Evolutionary conservation across 495 filamentous ascomycete genomes (phyloP), one percentile per base, ranked within the genome.

Genomic region (Podospora australis): DNA sequence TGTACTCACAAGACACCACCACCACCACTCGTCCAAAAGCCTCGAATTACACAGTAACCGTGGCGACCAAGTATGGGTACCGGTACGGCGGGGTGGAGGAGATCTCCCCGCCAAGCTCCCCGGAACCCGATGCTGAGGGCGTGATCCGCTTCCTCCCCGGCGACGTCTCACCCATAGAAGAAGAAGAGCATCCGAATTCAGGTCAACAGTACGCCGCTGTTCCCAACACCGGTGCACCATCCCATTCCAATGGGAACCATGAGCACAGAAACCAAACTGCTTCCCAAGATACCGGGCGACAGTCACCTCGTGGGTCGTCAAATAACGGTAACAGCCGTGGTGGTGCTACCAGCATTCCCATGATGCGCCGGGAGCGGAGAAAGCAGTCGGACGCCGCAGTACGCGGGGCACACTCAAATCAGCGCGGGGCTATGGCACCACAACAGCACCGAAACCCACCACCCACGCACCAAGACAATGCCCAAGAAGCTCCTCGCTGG

Each of bases 111-210:
- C 71, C 71, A 8, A 74, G 71, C 63, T 74, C 71, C 34, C 70
- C 71, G 28, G 71, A 73, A 58, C 60, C 56, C 1, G 58, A 59
- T 16, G 54, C 53, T 22, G 34, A 11, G 13, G 49, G 22, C 11
- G 49, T 50, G 41, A 34, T 39, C 39, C 57, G 56, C 58, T 48
- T 58, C 52, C 35, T 61, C 54, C 39, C 57, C 21, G 59, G 55
- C 30, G 70, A 76, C 44, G 74, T 78, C 16, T 78, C 75, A 29
- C 75, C 75, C 20, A 77, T 78, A 21, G 74, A 78, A 48, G 73
- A 76, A 47, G 63, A 65, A 17, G 49, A 57, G 24, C 53, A 40
- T 6, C 39, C 35, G 23, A 28, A 23, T 20, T n/a, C 22, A 1
- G 6, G 17, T 35, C 44, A 16, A n/a, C 39, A 21, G 4, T 26